Base-by-base conservation (phyloP, 768 basidiomycete species). In the Chlorophyllum brunneum region DNA sequence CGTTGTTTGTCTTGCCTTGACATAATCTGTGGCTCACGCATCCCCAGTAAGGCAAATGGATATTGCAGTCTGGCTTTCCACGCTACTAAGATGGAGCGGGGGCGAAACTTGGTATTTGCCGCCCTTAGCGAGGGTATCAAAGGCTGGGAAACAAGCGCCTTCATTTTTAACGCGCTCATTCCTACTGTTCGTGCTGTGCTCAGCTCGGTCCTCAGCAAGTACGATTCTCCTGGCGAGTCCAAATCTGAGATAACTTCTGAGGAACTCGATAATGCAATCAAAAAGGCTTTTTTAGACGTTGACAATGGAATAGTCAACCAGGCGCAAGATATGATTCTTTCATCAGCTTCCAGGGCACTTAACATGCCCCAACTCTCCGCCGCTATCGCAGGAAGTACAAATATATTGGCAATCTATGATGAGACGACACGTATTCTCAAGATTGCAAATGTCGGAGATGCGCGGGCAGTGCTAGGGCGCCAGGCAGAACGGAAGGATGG, bases 401-500 rank as follows among this genome's bases (percentile, higher is more conserved):
- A 67, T 1, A 59, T 72, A 16, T 58, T 74, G 9, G 47, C 59
- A 4, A 54, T 68, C 39, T 77, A 74, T 49, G 73, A 77, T 37
- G 64, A 62, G 8, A 59, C 65, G 20, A 59, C 61, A 8, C 63
- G 67, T 8, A 56, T 62, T 0, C 67, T 78, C 4, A 67, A 68
- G 46, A 55, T 74, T 20, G 72, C 70, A 2, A 59, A 67, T 24
- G 66, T 74, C 5, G 75, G 76, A 2, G 69, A 76, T 57, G 67
- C 66, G 26, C 72, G 75, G 13, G 75, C 72, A 5, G 65, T 77
- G 3, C 61, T 75, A 6, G 76, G 76, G 5, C 63, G 74, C 11
- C 65, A 59, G 1, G 51, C 33, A 2, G 42, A 39, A 1, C 48
- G 55, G 29, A 54, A 59, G 22, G 54, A 67, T 33, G 69, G 70